A percentile compares a stretch with the other conserved stretches of the same genome.
Conservation (phyloP, 2,329 filamentous ascomycete species). For the Cladosporium oxysporum region DNA sequence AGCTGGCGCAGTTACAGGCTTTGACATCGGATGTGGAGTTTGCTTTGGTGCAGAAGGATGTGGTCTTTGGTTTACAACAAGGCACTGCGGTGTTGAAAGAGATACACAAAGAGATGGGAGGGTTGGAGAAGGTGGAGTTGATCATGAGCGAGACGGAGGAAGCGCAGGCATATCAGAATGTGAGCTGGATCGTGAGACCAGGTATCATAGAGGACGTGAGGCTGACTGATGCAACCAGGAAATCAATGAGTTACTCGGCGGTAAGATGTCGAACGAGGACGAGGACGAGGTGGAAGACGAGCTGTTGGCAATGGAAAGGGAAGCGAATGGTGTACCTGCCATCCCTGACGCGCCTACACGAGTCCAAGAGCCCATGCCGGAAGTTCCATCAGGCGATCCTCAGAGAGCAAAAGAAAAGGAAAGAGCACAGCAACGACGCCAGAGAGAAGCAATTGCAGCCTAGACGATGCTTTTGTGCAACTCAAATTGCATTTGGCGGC, state of each 20-base stretch:
- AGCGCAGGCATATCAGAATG: slow-evolving; percentile 86
- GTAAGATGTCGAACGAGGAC: slow-evolving; percentile 87
- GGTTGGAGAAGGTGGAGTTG: slow-evolving; percentile 90
- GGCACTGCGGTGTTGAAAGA: slow-evolving; percentile 85
- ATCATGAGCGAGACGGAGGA: slow-evolving; percentile 91
- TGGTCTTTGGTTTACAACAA: slow-evolving; percentile 88
- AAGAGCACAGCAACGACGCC: slow-evolving; percentile 9
- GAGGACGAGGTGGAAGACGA: slow-evolving; percentile 98
- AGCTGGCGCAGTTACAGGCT: slow-evolving; percentile 91
- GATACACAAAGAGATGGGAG: slow-evolving; percentile 95
- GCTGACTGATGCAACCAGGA: slow-evolving; percentile 58
- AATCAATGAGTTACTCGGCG: slow-evolving; percentile 86
- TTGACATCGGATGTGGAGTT: slow-evolving; percentile 91
- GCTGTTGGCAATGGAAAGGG: slow-evolving; percentile 74
- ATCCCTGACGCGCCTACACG: slow-evolving; percentile 44
- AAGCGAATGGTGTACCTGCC: slow-evolving; percentile 49
- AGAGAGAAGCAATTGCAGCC: slow-evolving; percentile 15
- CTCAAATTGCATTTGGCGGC: not conserved
- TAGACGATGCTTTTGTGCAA: not conserved
- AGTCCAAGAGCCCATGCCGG: slow-evolving; percentile 30
- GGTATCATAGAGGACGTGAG: not conserved
- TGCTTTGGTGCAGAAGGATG: slow-evolving; percentile 93
- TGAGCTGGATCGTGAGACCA: slow-evolving; percentile 42
- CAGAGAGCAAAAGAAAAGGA: slow-evolving; percentile 19
- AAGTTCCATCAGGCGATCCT: slow-evolving; percentile 28